phyloP scores from a whole-genome alignment of 2,329 filamentous ascomycete species.

The Trichoderma sp. region DNA sequence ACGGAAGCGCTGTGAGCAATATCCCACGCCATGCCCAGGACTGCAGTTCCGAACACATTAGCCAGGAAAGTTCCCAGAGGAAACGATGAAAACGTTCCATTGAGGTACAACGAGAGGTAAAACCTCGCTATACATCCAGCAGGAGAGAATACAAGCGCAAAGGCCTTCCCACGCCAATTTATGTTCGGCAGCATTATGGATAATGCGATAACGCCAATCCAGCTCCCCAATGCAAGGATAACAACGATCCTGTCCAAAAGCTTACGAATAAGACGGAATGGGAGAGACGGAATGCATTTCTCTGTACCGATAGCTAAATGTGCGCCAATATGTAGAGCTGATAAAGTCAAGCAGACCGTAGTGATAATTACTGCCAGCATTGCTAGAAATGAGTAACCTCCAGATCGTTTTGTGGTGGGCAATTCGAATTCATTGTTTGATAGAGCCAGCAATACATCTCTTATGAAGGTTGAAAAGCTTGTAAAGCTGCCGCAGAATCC shows the following conservation, averaged over 20 bases:
- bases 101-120: constrained; percentile 72
- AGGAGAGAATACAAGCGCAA: constrained; percentile 82
- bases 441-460: constrained; percentile 82
- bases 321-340: constrained; percentile 73
- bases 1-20: constrained; percentile 67
- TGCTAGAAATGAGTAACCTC: constrained; percentile 83
- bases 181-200: constrained; percentile 72
- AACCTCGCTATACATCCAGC: constrained; percentile 76
- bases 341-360: constrained; percentile 71
- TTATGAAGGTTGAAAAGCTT: constrained; percentile 83
- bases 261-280: constrained; percentile 59
- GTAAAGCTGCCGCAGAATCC: constrained; percentile 91
- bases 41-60: constrained; percentile 75
- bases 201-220: constrained; percentile 77
- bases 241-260: constrained; percentile 67
- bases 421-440: constrained; percentile 55
- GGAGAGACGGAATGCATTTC: constrained; percentile 61
- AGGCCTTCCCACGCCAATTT: constrained; percentile 76
- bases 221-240: constrained; percentile 71
- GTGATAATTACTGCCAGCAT: constrained; percentile 73
- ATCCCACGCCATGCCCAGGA: constrained; percentile 78
- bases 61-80: constrained; percentile 84
- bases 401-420: constrained; percentile 57
- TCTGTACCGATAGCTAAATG: constrained; percentile 71
- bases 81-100: constrained; percentile 67